Percentiles rank a stretch among this genome's conserved stretches.
Evolutionary conservation across 2,329 filamentous ascomycete genomes (phyloP).

Genomic region (Colletotrichum navitas): DNA sequence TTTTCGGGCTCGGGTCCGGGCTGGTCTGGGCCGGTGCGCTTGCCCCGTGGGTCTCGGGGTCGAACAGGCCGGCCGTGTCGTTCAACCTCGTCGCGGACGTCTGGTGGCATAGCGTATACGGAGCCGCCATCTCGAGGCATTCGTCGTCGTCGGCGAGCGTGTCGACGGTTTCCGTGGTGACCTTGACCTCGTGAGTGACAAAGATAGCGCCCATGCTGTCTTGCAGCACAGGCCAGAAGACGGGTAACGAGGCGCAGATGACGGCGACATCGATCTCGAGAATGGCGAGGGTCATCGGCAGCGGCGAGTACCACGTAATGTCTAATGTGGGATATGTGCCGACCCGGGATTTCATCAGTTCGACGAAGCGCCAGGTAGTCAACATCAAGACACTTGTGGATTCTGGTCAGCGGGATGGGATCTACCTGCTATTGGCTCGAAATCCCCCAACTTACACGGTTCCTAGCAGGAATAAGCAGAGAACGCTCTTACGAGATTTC

Average conservation of each 20-base stretch:
- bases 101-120: slow-evolving; percentile 12
- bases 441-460: slow-evolving; percentile 46
- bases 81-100: background rate
- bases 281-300: slow-evolving; percentile 49
- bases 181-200: slow-evolving; percentile 52
- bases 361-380: slow-evolving; percentile 50
- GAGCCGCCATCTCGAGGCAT: slow-evolving; percentile 9
- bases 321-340: slow-evolving; percentile 52
- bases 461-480: slow-evolving; percentile 49
- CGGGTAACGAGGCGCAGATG: slow-evolving; percentile 37
- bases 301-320: slow-evolving; percentile 52
- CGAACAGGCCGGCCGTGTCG: slow-evolving; percentile 6
- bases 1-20: background rate
- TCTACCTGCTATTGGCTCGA: background rate
- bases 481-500: slow-evolving; percentile 49
- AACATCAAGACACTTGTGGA: slow-evolving; percentile 29
- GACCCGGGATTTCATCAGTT: slow-evolving; percentile 48
- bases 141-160: slow-evolving; percentile 27
- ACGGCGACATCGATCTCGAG: slow-evolving; percentile 50
- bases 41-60: background rate
- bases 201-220: slow-evolving; percentile 50
- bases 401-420: background rate
- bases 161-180: slow-evolving; percentile 33
- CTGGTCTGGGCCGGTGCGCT: too few species aligned
- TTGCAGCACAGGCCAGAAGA: slow-evolving; percentile 45